Base-by-base conservation (phyloP, 2,329 filamentous ascomycete species). In the Claviceps paspali region DNA sequence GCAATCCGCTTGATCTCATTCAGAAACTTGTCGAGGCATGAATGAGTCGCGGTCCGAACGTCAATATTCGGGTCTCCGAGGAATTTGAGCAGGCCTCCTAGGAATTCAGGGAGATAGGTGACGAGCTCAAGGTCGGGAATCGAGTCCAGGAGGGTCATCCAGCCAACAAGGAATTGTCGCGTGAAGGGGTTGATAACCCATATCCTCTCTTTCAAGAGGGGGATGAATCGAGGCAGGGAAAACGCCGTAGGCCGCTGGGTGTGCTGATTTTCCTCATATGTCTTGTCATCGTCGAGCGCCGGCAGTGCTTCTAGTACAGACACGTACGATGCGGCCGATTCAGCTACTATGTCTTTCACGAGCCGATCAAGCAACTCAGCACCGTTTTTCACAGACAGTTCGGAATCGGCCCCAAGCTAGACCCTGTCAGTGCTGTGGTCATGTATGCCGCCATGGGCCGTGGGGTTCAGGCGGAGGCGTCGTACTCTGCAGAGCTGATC, bases 61-160 rank as follows among this genome's bases (percentile, higher is more conserved):
- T 98, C 91, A 33, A 76, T 68, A 53, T 95, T 95, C 10, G 81
- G 77, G 49, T 95, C 91, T 43, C 85, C 87, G 9, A 98, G 69
- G 48, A 96, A 98, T 50, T 82, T 88, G 48, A 98, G 76, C 29
- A 98, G 63, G 0, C 88, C 91, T 19, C 77, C 82, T 1, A 98
- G 67, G 50, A 98, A 98, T 35, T 88, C 85, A 1, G 91, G 92
- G 18, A 98, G 64, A 54, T 86, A 93, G 3, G 83, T 81, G 27
- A 98, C 88, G 15, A 98, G 74, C 57, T 98, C 92, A 29, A 98
- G 67, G 52, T 98, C 92, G 0, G 91, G 91, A 47, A 98, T 96
- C 1, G 87, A 95, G 56, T 98, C 91, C 15, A 98, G 68, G 12
- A 98, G 62, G 4, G 82, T 92, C 41, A 98, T 84, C 91, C 91